Base-by-base conservation (phyloP, 2,329 filamentous ascomycete genomes). In the Cercospora sojina region DNA sequence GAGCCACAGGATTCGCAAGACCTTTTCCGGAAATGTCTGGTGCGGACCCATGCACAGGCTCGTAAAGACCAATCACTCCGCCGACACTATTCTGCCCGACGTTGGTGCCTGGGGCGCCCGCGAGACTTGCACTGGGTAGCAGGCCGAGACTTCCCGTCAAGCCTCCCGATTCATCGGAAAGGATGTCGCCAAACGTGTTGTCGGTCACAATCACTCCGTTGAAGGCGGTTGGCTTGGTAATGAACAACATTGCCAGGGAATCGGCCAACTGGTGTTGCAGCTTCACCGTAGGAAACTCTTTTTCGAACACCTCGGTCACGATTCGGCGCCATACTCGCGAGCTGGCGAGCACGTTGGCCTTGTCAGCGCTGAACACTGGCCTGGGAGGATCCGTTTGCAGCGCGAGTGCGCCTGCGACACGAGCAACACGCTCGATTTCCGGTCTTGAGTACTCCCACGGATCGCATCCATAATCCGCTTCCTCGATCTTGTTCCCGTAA, bases 271-370 rank as follows among this genome's bases (percentile, higher is more conserved):
- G 82, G 67, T 84, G 80, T 12, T 75, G 73, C 20, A 84, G 70
- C 18, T 78, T 75, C 18, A 84, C 73, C 41, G 83, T 77, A 0
- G 80, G 78, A 35, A 83, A 82, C 64, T 83, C 81, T 10, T 72
- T 75, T 25, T 77, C 75, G 51, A 83, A 81, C 2, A 80, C 70
- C 4, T 82, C 75, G 12, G 76, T 74, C 0, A 81, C 81, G 3
- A 80, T 79, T 12, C 78, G 74, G 3, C 83, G 74, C 84, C 84
- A 85, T 3, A 85, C 79, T 2, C 84, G 76, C 3, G 81, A 80
- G 56, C 78, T 84, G 0, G 83, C 83, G 8, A 86, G 79, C 9
- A 85, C 83, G 66, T 85, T 85, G 49, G 83, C 83, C 74, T 86
- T 85, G 74, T 86, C 83, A 1, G 79, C 79, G 65, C 80, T 83